phyloP scores from a whole-genome alignment of 495 filamentous ascomycete species.

The Annulohypoxylon nitens region DNA sequence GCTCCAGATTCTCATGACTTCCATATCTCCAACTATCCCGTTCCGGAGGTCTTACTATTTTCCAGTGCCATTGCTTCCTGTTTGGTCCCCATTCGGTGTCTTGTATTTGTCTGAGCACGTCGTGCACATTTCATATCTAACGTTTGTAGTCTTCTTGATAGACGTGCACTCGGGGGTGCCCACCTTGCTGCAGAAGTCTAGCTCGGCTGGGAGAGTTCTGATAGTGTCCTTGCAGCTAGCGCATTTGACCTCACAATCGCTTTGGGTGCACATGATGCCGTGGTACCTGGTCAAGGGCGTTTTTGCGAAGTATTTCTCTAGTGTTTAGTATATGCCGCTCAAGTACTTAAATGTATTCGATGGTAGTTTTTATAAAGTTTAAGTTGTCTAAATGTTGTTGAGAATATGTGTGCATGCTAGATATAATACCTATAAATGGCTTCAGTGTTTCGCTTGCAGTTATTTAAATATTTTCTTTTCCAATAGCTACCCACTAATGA shows the following conservation, averaged over 20 bases:
- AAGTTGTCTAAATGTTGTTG: not conserved
- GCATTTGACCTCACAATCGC: not conserved
- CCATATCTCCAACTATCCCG: not conserved
- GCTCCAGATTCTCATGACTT: too few relatives aligned
- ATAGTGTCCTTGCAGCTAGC: not conserved
- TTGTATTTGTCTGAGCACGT: not conserved
- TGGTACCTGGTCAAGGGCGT: not conserved
- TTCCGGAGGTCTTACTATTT: not conserved
- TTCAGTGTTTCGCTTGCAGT: not conserved
- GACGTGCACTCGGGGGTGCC: not conserved
- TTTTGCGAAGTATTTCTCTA: not conserved
- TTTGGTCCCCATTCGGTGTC: not conserved
- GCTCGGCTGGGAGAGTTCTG: not conserved
- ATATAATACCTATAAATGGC: not conserved
- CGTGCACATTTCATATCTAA: not conserved
- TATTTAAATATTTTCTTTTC: not conserved
- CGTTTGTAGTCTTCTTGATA: not conserved
- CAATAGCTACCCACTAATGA: too few relatives aligned
- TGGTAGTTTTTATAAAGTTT: not conserved
- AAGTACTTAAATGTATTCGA: too few relatives aligned
- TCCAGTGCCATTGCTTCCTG: not conserved
- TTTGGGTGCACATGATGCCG: constrained; percentile 7
- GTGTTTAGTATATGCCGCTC: too few relatives aligned
- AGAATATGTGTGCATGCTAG: not conserved
- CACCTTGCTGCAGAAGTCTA: not conserved